A percentile compares a stretch with the other conserved stretches of the same genome.
Conservation (phyloP, 2,329 filamentous ascomycete species). For the Aspergillus sp. region DNA sequence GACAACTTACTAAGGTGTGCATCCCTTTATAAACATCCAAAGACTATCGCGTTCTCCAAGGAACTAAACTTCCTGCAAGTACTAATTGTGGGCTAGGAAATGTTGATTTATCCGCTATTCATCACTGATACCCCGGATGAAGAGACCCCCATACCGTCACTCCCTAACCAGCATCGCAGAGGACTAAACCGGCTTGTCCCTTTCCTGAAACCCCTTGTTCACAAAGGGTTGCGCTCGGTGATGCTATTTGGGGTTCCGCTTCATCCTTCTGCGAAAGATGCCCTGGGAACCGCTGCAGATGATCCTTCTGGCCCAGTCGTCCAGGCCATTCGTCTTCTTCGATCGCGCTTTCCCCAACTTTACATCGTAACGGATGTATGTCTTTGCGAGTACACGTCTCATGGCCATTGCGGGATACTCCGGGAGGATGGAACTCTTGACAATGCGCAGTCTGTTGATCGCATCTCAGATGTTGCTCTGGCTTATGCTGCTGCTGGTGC, state of each 20-base stretch:
- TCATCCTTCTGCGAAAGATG: constrained; percentile 77
- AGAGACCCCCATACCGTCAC: constrained; percentile 82
- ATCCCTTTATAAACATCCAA: background rate
- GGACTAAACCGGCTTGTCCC: constrained; percentile 83
- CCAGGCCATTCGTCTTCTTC: constrained; percentile 77
- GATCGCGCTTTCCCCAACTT: constrained; percentile 80
- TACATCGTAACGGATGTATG: constrained; percentile 94
- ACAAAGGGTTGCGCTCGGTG: constrained; percentile 86
- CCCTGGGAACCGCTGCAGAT: constrained; percentile 86
- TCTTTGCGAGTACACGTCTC: constrained; percentile 96
- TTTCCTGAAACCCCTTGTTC: constrained; percentile 81
- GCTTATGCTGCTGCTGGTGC: constrained; percentile 94
- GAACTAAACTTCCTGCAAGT: background rate
- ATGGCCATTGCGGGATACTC: constrained; percentile 95
- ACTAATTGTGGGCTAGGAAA: constrained; percentile 61
- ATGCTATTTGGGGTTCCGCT: constrained; percentile 95
- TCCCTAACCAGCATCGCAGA: constrained; percentile 85
- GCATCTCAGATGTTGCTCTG: constrained; percentile 95
- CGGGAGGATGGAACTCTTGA: constrained; percentile 90
- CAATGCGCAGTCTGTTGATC: constrained; percentile 89
- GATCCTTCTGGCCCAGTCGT: constrained; percentile 93
- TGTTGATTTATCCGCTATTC: constrained; percentile 98
- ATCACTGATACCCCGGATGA: constrained; percentile 93
- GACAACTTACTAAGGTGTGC: constrained; percentile 78
- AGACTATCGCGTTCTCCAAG: too few relatives aligned